Percentiles rank a stretch among this genome's conserved stretches.
Evolutionary conservation across 1,284 basidiomycete genomes (phyloP).

Genomic region (Hemileccinum hortonii): DNA sequence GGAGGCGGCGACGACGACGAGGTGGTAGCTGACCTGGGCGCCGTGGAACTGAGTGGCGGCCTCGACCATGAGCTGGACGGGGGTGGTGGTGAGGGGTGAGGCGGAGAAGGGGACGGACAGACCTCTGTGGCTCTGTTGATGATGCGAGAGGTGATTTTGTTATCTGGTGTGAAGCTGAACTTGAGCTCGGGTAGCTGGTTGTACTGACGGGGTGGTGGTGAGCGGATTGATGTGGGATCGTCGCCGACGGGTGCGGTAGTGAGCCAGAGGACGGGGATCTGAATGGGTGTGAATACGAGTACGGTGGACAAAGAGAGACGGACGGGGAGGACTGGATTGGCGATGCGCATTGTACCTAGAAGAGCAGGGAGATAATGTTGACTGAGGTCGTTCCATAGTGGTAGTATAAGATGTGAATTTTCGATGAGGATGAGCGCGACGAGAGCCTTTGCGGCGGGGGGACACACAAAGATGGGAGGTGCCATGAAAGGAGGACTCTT

Average conservation of each 20-base stretch:
- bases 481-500: neutral
- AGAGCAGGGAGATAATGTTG: slow-evolving; percentile 53
- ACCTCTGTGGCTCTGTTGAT: slow-evolving; percentile 49
- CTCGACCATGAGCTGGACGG: slow-evolving; percentile 29
- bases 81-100: neutral
- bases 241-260: slow-evolving; percentile 35
- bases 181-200: slow-evolving; percentile 43
- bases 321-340: slow-evolving; percentile 40
- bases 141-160: slow-evolving; percentile 44
- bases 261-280: slow-evolving; percentile 46
- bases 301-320: slow-evolving; percentile 9
- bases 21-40: slow-evolving; percentile 46
- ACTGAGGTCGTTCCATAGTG: slow-evolving; percentile 55
- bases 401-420: slow-evolving; percentile 51
- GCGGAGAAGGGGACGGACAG: slow-evolving; percentile 8
- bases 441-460: slow-evolving; percentile 42
- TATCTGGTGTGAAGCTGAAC: slow-evolving; percentile 44
- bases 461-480: slow-evolving; percentile 36
- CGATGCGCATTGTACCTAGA: slow-evolving; percentile 41
- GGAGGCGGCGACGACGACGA: slow-evolving; percentile 56
- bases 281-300: neutral
- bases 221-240: slow-evolving; percentile 34
- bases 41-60: slow-evolving; percentile 34
- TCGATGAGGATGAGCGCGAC: slow-evolving; percentile 60
- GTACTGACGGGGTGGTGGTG: slow-evolving; percentile 31